These are phyloP conservation scores for Apostasia shenzhenica DNA, from an alignment of 106 monocot species.

Conservation along the genomic window DNA sequence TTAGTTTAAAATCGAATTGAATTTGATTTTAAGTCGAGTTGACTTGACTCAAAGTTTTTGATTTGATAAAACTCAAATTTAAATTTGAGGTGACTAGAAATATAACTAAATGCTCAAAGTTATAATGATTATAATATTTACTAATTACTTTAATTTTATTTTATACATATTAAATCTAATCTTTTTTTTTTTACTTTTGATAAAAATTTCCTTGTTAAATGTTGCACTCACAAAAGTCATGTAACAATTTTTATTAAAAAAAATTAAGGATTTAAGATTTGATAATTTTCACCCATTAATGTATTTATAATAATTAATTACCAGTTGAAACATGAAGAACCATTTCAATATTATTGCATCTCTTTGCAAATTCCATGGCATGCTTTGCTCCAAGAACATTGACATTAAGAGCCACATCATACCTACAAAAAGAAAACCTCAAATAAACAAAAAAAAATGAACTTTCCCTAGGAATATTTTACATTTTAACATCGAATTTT, in stretches of 20 bases:
- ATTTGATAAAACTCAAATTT: too few species aligned
- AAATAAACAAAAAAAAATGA: background rate
- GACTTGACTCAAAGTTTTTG: too few species aligned
- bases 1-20: too few species aligned
- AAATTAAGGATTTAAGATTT: background rate
- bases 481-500: background rate
- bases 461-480: background rate
- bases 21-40: too few species aligned
- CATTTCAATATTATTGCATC: slow-evolving; percentile 21
- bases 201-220: too few species aligned
- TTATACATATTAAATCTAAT: too few species aligned
- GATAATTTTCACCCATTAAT: background rate
- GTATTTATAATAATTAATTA: slow-evolving; percentile 2
- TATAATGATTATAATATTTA: too few species aligned
- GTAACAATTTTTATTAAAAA: background rate
- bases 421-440: slow-evolving; percentile 11
- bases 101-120: too few species aligned
- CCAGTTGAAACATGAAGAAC: slow-evolving; percentile 44
- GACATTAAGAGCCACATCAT: slow-evolving; percentile 25
- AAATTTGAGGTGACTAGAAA: too few species aligned
- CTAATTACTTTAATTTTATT: too few species aligned
- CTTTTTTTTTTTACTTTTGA: too few species aligned
- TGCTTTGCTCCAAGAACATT: slow-evolving; percentile 35
- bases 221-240: too few species aligned
- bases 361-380: slow-evolving; percentile 21